Evolutionary conservation across 2,329 filamentous ascomycete species (phyloP).

Genomic region (Plectosphaerella cucumerina): DNA sequence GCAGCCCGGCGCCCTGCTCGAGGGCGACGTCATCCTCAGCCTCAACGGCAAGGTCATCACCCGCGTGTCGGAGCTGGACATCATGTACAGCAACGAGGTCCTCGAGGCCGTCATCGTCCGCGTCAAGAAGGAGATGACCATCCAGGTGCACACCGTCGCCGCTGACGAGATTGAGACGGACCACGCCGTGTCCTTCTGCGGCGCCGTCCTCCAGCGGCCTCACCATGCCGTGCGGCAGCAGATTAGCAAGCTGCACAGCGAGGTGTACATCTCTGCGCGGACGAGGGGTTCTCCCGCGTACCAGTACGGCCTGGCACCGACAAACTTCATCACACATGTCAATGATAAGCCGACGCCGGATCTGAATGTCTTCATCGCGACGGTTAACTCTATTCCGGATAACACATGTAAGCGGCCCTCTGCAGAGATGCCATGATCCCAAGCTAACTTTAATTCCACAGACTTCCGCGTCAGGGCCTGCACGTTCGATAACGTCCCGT

Average conservation of each 20-base stretch:
- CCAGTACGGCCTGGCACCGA: conserved; percentile 88
- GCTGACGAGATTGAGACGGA: conserved; percentile 91
- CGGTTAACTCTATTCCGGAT: conserved; percentile 84
- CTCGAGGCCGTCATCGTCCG: conserved; percentile 85
- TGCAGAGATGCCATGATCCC: not conserved
- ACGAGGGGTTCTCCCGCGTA: conserved; percentile 79
- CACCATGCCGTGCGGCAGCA: conserved; percentile 97
- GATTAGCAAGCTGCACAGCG: conserved; percentile 92
- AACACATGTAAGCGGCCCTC: conserved; percentile 68
- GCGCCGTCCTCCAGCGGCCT: conserved; percentile 85
- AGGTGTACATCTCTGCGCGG: conserved; percentile 90
- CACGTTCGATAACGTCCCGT: conserved; percentile 96
- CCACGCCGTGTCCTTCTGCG: conserved; percentile 89
- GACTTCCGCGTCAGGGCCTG: conserved; percentile 96
- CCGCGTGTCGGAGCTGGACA: conserved; percentile 83
- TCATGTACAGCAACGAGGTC: conserved; percentile 88
- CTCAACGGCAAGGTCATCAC: conserved; percentile 92
- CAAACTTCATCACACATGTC: conserved; percentile 96
- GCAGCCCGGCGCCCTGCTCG: conserved; percentile 59
- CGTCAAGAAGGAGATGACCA: conserved; percentile 70
- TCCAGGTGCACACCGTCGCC: conserved; percentile 79
- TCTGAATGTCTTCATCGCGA: conserved; percentile 72
- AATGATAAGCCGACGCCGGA: conserved; percentile 85
- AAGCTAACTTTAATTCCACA: conserved; percentile 19
- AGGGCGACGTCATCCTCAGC: conserved; percentile 89